Conservation (phyloP, 73 alveolate species). For the Diophrys appendiculata region DNA sequence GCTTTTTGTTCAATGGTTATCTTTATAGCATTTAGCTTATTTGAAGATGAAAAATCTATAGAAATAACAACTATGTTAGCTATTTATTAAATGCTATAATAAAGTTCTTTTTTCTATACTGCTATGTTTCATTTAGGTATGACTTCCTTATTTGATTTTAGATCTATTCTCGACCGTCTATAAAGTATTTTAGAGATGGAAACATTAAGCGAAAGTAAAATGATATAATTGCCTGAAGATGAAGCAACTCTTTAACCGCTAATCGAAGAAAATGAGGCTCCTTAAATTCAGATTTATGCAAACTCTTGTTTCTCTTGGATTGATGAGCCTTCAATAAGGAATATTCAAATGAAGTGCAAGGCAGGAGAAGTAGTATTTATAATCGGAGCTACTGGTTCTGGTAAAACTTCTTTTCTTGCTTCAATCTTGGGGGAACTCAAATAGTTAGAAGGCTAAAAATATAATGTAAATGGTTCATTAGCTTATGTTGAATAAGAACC, state of each 20-base stretch:
- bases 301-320: neutral
- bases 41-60: neutral
- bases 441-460: slow-evolving; percentile 4
- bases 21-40: neutral
- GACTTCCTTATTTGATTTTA: neutral
- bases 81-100: neutral
- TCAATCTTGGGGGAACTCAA: slow-evolving; percentile 61
- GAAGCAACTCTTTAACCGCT: neutral
- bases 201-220: neutral
- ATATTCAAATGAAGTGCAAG: neutral
- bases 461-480: slow-evolving; percentile 60
- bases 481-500: slow-evolving; percentile 60
- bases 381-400: slow-evolving; percentile 90
- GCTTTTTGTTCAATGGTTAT: neutral
- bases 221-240: neutral
- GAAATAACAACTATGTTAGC: neutral
- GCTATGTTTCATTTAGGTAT: slow-evolving; percentile 5
- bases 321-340: neutral
- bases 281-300: neutral
- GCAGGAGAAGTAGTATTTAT: slow-evolving; percentile 74
- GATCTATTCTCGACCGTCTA: neutral
- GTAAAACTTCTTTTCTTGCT: slow-evolving; percentile 79
- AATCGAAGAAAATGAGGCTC: neutral
- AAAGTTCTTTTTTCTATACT: neutral
- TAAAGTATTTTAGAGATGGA: neutral